These are phyloP conservation scores for Pythium coloratum DNA, from an alignment of 352 stramenopile species.

Conservation along the genomic window DNA sequence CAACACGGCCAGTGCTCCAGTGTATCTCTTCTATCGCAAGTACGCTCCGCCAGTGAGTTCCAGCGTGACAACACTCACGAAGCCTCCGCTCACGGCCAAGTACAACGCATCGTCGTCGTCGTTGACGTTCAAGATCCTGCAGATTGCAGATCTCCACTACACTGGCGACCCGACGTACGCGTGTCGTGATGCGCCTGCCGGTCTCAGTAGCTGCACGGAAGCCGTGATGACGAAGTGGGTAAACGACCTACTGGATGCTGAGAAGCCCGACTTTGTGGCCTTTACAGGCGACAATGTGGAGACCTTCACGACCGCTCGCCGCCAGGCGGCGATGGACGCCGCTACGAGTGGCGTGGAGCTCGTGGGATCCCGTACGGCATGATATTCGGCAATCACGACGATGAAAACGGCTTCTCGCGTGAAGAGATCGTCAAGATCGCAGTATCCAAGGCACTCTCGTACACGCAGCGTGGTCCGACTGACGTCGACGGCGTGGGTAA, in stretches of 20 bases:
- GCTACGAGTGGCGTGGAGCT: conserved; percentile 40
- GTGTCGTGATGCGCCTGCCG: conserved; percentile 34
- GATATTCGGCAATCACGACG: conserved; percentile 67
- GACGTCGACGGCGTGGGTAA: conserved; percentile 61
- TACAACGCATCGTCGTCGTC: too few relatives aligned
- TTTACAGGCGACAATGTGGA: conserved; percentile 69
- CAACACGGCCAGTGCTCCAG: background rate
- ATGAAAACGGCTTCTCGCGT: conserved; percentile 30
- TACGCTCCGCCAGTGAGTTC: too few relatives aligned
- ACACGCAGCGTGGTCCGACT: conserved; percentile 45
- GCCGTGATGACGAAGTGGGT: conserved; percentile 48
- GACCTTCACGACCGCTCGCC: conserved; percentile 21
- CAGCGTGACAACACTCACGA: conserved; percentile 22
- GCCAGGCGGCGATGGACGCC: conserved; percentile 34
- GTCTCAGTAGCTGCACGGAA: conserved; percentile 37
- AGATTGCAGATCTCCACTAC: conserved; percentile 68
- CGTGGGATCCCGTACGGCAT: conserved; percentile 55
- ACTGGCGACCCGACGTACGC: conserved; percentile 37
- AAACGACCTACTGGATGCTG: conserved; percentile 50
- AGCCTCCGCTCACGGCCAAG: conserved; percentile 19
- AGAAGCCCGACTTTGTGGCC: conserved; percentile 64
- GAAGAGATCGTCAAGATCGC: conserved; percentile 45
- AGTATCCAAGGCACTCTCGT: conserved; percentile 38
- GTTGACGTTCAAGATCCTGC: conserved; percentile 60
- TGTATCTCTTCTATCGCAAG: too few relatives aligned